Percentiles rank a stretch among this genome's conserved stretches.
Evolutionary conservation across 352 stramenopile genomes (phyloP).

Genomic region (Phytopythium mirpurense): DNA sequence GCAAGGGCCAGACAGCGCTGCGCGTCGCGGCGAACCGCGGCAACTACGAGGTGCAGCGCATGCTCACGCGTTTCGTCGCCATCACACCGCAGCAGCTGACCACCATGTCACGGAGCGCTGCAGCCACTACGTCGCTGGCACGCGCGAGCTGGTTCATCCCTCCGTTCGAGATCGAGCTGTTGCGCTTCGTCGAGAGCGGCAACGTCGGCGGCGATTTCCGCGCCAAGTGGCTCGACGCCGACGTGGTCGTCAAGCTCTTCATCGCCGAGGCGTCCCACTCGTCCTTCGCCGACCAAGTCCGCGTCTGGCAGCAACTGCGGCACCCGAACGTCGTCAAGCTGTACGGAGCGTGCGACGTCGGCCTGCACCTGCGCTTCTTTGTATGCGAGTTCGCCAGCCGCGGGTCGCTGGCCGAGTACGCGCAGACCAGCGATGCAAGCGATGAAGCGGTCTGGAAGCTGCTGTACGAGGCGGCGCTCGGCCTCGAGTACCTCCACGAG

Average conservation of each 20-base stretch:
- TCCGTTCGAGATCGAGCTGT: constrained; percentile 1
- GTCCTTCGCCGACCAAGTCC: constrained; percentile 3
- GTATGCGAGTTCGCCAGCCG: constrained; percentile 9
- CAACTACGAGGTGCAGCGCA: neutral
- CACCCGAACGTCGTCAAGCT: constrained; percentile 16
- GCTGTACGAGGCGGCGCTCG: constrained; percentile 18
- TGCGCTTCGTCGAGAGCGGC: neutral
- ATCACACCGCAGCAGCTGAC: neutral
- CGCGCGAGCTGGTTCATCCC: constrained; percentile 1
- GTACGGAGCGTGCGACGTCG: constrained; percentile 11
- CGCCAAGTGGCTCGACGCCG: constrained; percentile 4
- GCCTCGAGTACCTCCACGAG: constrained; percentile 24
- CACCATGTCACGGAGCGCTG: neutral
- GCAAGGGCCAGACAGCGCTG: neutral
- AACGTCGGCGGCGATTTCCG: constrained; percentile 1
- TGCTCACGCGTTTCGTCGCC: neutral
- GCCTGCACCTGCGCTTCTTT: constrained; percentile 8
- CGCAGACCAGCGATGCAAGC: neutral
- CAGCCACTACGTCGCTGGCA: neutral
- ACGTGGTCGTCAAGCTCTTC: constrained; percentile 1
- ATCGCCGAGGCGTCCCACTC: neutral
- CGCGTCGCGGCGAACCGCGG: neutral
- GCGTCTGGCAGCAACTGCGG: constrained; percentile 10
- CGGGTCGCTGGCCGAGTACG: constrained; percentile 10
- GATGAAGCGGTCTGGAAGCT: constrained; percentile 5